These are phyloP conservation scores for Theileria annulata DNA, from an alignment of 169 alveolate genomes.

Conservation along the genomic window DNA sequence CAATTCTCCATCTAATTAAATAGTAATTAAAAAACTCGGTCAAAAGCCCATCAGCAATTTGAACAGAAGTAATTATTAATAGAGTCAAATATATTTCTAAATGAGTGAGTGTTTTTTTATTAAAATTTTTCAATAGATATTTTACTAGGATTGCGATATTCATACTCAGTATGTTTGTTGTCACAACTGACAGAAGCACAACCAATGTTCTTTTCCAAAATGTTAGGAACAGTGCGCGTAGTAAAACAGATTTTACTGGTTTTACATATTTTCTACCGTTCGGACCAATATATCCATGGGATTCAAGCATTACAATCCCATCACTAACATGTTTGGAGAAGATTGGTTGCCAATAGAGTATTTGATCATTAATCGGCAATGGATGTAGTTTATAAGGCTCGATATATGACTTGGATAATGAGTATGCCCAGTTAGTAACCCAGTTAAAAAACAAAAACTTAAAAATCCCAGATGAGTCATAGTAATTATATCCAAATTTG, in stretches of 20 bases:
- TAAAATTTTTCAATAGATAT: not conserved
- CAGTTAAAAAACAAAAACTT: slow-evolving; percentile 40
- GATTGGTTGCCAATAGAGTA: slow-evolving; percentile 49
- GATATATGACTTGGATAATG: slow-evolving; percentile 5
- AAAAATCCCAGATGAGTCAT: slow-evolving; percentile 15
- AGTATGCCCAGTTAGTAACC: slow-evolving; percentile 36
- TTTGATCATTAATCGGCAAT: slow-evolving; percentile 43
- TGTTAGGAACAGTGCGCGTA: slow-evolving; percentile 35
- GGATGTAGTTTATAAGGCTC: slow-evolving; percentile 31
- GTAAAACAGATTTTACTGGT: not conserved
- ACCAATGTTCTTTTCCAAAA: slow-evolving; percentile 28
- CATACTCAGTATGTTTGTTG: slow-evolving; percentile 18
- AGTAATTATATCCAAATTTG: not conserved
- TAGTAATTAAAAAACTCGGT: too few species aligned
- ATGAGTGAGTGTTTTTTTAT: too few species aligned
- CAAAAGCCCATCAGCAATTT: too few species aligned
- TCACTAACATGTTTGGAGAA: slow-evolving; percentile 60
- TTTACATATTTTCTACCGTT: not conserved
- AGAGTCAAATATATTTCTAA: too few species aligned
- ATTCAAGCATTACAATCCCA: slow-evolving; percentile 39
- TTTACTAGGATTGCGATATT: slow-evolving; percentile 23
- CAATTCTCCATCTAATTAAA: too few species aligned
- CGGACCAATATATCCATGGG: not conserved
- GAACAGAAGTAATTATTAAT: too few species aligned
- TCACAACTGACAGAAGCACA: slow-evolving; percentile 19